Percentiles rank a stretch among this genome's conserved stretches.
phyloP scores from a whole-genome alignment of 257 asterid species.

The Petrea volubilis region DNA sequence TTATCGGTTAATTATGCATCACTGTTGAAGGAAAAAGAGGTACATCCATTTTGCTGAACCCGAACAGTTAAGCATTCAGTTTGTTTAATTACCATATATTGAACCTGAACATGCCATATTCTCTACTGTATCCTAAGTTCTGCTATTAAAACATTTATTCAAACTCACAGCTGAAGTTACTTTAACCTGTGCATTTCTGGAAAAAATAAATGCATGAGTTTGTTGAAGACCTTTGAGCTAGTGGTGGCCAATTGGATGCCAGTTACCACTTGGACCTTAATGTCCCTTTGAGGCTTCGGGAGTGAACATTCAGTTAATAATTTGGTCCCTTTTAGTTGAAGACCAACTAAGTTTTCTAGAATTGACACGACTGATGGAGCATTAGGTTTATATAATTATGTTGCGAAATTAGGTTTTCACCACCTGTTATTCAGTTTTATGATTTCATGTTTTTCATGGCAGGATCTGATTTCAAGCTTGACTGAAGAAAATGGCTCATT shows the following conservation, averaged over 20 bases:
- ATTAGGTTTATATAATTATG: conserved; percentile 7
- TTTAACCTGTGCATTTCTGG: neutral
- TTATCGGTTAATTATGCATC: conserved; percentile 93
- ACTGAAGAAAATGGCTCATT: conserved; percentile 77
- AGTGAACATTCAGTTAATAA: neutral
- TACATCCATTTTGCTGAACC: conserved; percentile 17
- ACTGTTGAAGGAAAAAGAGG: conserved; percentile 92
- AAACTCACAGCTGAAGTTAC: neutral
- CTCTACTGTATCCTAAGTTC: neutral
- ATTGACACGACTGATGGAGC: conserved; percentile 2
- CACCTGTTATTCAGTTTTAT: conserved; percentile 20
- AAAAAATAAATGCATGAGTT: neutral
- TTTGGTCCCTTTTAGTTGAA: conserved; percentile 16
- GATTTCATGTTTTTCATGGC: conserved; percentile 28
- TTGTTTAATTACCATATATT: neutral
- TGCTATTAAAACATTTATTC: neutral
- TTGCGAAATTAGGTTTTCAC: neutral
- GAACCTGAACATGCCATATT: neutral
- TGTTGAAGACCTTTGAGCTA: neutral
- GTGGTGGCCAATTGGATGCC: neutral
- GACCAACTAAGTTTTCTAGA: neutral
- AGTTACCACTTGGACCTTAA: neutral
- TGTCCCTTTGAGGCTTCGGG: neutral
- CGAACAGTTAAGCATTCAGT: neutral
- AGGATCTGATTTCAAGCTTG: conserved; percentile 77